Evolutionary conservation across 768 basidiomycete genomes (phyloP).

Genomic region (Phlebiopsis flavidoalba): DNA sequence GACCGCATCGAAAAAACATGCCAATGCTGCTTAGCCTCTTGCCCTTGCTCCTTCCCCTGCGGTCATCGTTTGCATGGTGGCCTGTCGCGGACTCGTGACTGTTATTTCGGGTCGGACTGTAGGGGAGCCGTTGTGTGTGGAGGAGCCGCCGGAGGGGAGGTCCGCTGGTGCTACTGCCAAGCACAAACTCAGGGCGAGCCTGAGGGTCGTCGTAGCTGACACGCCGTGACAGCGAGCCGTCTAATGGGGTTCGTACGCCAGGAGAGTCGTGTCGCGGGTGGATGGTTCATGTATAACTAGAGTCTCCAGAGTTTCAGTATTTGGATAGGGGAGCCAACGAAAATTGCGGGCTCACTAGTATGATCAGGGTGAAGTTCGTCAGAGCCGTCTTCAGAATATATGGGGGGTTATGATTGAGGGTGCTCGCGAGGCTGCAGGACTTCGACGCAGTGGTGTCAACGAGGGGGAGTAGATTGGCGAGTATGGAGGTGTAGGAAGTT

Average conservation of each 20-base stretch:
- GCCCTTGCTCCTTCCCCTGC: conserved; percentile 32
- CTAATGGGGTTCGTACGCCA: conserved; percentile 13
- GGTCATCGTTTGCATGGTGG: conserved; percentile 10
- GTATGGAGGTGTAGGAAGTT: conserved; percentile 30
- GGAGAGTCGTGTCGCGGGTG: not conserved
- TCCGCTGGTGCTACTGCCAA: conserved; percentile 16
- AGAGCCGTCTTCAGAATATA: conserved; percentile 12
- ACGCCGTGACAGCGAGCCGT: conserved; percentile 15
- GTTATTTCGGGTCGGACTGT: not conserved
- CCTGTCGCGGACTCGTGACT: not conserved
- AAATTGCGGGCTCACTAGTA: conserved; percentile 7
- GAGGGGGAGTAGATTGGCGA: conserved; percentile 19
- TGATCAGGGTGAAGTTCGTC: conserved; percentile 7
- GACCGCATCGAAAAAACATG: conserved; percentile 40
- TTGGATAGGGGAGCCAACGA: not conserved
- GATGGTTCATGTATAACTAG: conserved; percentile 1
- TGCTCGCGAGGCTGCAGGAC: conserved; percentile 2
- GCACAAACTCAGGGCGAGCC: conserved; percentile 17
- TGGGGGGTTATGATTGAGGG: conserved; percentile 8
- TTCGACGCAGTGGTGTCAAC: conserved; percentile 21
- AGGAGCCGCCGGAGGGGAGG: conserved; percentile 5
- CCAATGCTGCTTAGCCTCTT: conserved; percentile 44
- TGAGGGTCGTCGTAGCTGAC: conserved; percentile 17
- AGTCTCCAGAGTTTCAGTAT: not conserved
- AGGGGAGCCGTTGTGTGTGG: not conserved